phyloP scores from a whole-genome alignment of 805 yeast genomes.

The Saccharomycopsis olivae region DNA sequence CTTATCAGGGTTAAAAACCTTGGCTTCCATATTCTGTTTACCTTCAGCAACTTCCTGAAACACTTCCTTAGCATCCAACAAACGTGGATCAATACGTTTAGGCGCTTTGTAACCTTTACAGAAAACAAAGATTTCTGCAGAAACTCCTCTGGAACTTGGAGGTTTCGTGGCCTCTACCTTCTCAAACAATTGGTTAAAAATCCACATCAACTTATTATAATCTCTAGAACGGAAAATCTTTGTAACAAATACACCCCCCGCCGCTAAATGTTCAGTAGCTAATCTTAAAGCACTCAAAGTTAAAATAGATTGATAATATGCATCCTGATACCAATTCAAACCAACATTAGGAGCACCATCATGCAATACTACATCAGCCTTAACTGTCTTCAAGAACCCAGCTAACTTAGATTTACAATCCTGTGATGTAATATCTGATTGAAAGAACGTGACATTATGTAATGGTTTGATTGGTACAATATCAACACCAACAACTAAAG shows the following conservation, averaged over 20 bases:
- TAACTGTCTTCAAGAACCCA: constrained; percentile 97
- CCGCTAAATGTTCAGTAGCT: constrained; percentile 84
- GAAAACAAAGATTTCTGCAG: constrained; percentile 97
- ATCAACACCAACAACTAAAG: constrained; percentile 97
- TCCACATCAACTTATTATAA: constrained; percentile 95
- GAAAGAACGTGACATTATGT: constrained; percentile 88
- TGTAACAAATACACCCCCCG: constrained; percentile 93
- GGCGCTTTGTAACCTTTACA: constrained; percentile 97
- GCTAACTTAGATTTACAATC: constrained; percentile 91
- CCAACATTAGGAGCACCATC: constrained; percentile 99
- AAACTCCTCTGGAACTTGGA: constrained; percentile 96
- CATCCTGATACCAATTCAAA: constrained; percentile 99
- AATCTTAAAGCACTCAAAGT: constrained; percentile 87
- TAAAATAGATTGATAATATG: constrained; percentile 93
- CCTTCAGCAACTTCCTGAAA: constrained; percentile 83
- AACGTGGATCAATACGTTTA: constrained; percentile 83
- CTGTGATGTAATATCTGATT: constrained; percentile 91
- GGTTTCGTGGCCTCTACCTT: constrained; percentile 99
- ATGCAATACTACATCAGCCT: constrained; percentile 94
- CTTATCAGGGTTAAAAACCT: constrained; percentile 89
- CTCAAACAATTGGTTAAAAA: constrained; percentile 88
- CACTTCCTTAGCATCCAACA: constrained; percentile 85
- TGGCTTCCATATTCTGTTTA: constrained; percentile 75
- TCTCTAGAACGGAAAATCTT: constrained; percentile 98
- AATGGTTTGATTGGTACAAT: constrained; percentile 95